These are phyloP conservation scores for Avicennia marina DNA, from an alignment of 257 asterid genomes.

Conservation along the genomic window DNA sequence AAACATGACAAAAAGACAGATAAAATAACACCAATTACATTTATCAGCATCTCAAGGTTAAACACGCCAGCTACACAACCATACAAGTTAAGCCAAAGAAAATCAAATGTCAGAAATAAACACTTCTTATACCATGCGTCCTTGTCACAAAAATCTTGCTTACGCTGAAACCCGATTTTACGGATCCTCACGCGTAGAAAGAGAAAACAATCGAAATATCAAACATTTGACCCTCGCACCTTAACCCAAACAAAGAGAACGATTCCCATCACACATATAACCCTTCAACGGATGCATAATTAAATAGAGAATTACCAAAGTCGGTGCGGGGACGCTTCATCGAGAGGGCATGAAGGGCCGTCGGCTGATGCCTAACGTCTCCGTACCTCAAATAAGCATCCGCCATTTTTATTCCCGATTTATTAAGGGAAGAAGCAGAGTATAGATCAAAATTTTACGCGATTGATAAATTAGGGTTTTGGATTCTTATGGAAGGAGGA, in stretches of 20 bases:
- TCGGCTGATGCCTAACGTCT: conserved; percentile 48
- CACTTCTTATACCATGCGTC: background rate
- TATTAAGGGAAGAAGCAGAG: background rate
- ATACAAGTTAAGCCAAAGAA: background rate
- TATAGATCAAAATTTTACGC: background rate
- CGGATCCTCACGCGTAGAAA: background rate
- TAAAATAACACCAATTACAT: no score
- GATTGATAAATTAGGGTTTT: conserved; percentile 20
- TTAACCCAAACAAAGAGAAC: background rate
- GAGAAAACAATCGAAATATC: background rate
- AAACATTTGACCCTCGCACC: conserved; percentile 10
- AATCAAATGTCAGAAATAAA: background rate
- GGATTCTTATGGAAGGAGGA: background rate
- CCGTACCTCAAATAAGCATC: conserved; percentile 75
- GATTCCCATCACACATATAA: background rate
- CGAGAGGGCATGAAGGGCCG: conserved; percentile 38
- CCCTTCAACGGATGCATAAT: background rate
- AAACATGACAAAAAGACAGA: no score
- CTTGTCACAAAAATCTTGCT: conserved; percentile 18
- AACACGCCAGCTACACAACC: background rate
- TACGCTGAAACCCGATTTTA: conserved; percentile 19
- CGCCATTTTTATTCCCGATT: conserved; percentile 35
- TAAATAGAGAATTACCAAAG: conserved; percentile 31
- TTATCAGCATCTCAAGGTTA: no score
- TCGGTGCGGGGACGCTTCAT: conserved; percentile 75